These are phyloP conservation scores for Phytophthora podocarpi DNA, from an alignment of 352 stramenopile genomes.

Conservation along the genomic window DNA sequence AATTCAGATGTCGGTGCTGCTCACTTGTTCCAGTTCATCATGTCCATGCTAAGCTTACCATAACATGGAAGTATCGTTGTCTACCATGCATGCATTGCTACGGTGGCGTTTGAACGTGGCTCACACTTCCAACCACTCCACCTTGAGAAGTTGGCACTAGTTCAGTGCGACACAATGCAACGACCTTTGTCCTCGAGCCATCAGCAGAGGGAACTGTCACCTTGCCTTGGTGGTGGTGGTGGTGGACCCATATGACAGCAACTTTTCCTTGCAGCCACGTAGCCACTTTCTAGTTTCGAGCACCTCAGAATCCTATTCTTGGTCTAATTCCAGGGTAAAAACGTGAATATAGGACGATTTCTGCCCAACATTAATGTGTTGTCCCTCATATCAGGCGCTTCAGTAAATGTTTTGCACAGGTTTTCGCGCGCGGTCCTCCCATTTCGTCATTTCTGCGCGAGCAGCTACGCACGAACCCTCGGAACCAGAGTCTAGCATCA, in stretches of 20 bases:
- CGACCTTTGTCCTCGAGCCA: neutral
- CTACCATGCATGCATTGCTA: no score
- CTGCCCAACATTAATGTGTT: neutral
- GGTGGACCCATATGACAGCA: constrained; percentile 18
- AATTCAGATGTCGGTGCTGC: no score
- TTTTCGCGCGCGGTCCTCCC: constrained; percentile 3
- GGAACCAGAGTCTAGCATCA: constrained; percentile 17
- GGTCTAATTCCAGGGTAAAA: neutral
- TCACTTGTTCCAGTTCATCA: no score
- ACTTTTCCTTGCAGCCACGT: constrained; percentile 29
- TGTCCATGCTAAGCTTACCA: no score
- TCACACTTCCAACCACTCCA: no score
- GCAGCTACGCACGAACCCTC: constrained; percentile 25
- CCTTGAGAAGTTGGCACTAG: no score
- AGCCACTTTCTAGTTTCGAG: neutral
- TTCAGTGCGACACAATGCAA: neutral
- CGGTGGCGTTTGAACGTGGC: no score
- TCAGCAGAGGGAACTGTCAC: constrained; percentile 2
- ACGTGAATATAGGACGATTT: neutral
- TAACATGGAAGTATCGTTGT: no score
- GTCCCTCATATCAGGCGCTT: neutral
- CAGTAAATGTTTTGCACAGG: no score
- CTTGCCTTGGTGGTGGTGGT: neutral
- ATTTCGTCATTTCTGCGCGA: constrained; percentile 46
- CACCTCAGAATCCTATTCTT: neutral